Evolutionary conservation across 176 grass and related monocot genomes (phyloP), one percentile per base, ranked within the genome.

Genomic region (Saccharum officinarum): DNA sequence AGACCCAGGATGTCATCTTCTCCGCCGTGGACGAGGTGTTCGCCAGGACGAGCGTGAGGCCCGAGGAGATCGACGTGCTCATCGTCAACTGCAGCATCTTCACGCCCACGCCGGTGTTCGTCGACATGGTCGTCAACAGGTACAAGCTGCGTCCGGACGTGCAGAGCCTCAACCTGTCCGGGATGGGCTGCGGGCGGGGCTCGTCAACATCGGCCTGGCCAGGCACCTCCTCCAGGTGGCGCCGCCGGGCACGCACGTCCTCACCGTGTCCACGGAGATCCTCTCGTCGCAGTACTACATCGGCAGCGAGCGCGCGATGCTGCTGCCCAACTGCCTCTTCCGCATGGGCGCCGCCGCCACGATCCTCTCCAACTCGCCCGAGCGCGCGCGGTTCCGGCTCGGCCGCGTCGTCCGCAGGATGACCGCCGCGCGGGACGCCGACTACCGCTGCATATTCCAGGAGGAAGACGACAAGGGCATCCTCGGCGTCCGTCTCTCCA

Each of bases 1-100:
- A 86, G 68, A 46, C 84, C 14, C 77, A 86, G 77, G 14, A 52
- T 6, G 76, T 73, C 68, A 15, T 80, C 84, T 86, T 86, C 84
- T 47, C 76, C 41, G 84, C 77, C 68, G 16, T 86, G 15, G 84
- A 86, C 68, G 77, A 64, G 5, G 55, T 50, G 22, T 31, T 86
- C 41, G 77, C 77, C 22, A 38, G 7, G 41, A 3, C 46, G 12
- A 7, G 46, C 49, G 49, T 82, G 14, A 71, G 0, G 34, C 67
- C 80, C 5, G n/a, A 1, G 4, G 80, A 71, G 22, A 82, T 82
- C 80, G 50, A 72, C 67, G 37, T 57, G n/a, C 8, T 82, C 80
- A 36, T 82, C 49, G 80, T 82, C 80, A 71, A 71, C 67, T 82
- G 80, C 50, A 82, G 80, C 80, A 57, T 82, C 49, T 71, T 71